phyloP scores from a whole-genome alignment of 2,329 filamentous ascomycete genomes.

The Ophiosphaerella narmari region DNA sequence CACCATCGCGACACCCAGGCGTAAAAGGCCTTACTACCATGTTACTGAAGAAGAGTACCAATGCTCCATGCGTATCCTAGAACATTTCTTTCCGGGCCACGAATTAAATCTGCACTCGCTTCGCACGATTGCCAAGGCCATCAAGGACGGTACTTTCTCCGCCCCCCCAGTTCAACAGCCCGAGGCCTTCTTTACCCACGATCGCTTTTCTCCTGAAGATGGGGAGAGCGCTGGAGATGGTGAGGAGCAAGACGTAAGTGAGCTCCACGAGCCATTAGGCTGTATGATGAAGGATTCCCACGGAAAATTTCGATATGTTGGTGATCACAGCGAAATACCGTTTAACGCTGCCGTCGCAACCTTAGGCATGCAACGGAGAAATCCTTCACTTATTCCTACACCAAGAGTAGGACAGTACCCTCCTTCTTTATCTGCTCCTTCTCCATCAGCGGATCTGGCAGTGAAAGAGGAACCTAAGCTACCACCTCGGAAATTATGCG shows the following conservation, averaged over 20 bases:
- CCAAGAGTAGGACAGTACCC: constrained; percentile 41
- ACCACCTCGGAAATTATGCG: constrained; percentile 34
- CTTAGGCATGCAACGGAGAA: constrained; percentile 26
- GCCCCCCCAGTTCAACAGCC: constrained; percentile 27
- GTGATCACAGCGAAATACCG: constrained; percentile 44
- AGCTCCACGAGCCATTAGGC: constrained; percentile 43
- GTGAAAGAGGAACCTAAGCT: constrained; percentile 32
- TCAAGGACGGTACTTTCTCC: constrained; percentile 36
- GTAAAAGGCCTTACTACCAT: constrained; percentile 47
- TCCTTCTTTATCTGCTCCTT: constrained; percentile 26
- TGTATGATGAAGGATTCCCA: constrained; percentile 46
- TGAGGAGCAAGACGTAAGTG: constrained; percentile 38
- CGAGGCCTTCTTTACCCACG: constrained; percentile 26
- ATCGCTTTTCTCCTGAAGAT: constrained; percentile 30
- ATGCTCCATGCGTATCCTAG: constrained; percentile 44
- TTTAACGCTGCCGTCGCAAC: constrained; percentile 45
- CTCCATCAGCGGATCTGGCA: constrained; percentile 22
- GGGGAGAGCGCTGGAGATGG: constrained; percentile 27
- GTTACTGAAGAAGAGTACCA: constrained; percentile 48
- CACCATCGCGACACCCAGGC: constrained; percentile 42
- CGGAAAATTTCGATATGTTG: constrained; percentile 42
- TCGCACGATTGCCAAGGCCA: constrained; percentile 39
- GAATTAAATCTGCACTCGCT: constrained; percentile 42
- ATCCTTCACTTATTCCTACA: constrained; percentile 34
- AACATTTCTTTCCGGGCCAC: constrained; percentile 43